A percentile compares a stretch with the other conserved stretches of the same genome.
phyloP scores from a whole-genome alignment of 371 early-diverging fungal genomes.

The Syncephalastrum contaminatum region DNA sequence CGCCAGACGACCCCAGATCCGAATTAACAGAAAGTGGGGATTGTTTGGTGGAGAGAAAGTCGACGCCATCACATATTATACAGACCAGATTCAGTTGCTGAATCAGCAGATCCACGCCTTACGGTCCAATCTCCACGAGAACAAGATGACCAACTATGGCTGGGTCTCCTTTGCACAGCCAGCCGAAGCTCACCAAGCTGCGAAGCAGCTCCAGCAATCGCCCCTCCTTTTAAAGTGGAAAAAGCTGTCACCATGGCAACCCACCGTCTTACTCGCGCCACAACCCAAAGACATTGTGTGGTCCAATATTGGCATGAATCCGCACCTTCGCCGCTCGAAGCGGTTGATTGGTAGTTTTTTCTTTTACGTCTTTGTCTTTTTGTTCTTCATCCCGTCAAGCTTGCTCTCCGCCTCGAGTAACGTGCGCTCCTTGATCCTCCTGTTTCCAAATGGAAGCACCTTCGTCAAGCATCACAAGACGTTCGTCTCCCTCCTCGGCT shows the following conservation, averaged over 20 bases:
- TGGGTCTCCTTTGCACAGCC: conserved; percentile 73
- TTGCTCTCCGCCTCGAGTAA: conserved; percentile 63
- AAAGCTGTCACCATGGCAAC: background rate
- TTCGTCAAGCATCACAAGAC: conserved; percentile 52
- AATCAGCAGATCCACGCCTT: conserved; percentile 61
- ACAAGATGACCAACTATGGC: conserved; percentile 66
- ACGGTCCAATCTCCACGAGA: conserved; percentile 47
- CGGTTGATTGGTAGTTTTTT: conserved; percentile 54
- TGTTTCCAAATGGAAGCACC: conserved; percentile 48
- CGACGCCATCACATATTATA: conserved; percentile 78
- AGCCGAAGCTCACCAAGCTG: conserved; percentile 61
- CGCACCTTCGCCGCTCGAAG: conserved; percentile 56
- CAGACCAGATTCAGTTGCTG: conserved; percentile 59
- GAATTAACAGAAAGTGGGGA: conserved; percentile 23
- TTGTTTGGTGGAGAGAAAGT: conserved; percentile 60
- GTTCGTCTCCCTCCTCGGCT: conserved; percentile 60
- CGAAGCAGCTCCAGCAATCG: conserved; percentile 28
- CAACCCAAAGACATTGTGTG: conserved; percentile 81
- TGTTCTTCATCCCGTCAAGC: conserved; percentile 69
- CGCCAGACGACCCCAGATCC: conserved; percentile 53
- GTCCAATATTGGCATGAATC: conserved; percentile 68
- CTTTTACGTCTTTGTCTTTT: conserved; percentile 59
- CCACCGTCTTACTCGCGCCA: conserved; percentile 57
- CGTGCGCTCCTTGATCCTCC: conserved; percentile 49
- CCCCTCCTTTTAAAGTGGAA: conserved; percentile 5